phyloP scores from a whole-genome alignment of 1,284 basidiomycete genomes.

The Ganoderma leucocontextum region DNA sequence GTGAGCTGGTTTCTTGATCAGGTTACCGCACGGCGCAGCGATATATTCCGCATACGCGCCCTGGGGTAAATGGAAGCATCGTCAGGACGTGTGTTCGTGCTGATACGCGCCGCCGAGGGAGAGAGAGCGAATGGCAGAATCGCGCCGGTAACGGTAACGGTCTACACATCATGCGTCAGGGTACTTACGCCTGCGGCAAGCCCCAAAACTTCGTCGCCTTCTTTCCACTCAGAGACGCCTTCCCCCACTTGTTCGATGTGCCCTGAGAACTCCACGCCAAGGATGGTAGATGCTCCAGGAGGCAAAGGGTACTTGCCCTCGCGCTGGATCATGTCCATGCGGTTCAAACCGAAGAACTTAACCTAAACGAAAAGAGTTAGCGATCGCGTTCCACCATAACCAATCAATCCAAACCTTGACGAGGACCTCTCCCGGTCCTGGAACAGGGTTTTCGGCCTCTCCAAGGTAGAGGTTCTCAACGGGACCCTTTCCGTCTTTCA shows the following conservation, averaged over 20 bases:
- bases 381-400: too few relatives aligned
- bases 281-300: constrained; percentile 76
- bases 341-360: constrained; percentile 86
- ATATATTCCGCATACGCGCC: constrained; percentile 96
- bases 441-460: constrained; percentile 68
- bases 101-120: background rate
- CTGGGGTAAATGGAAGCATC: constrained; percentile 50
- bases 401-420: constrained; percentile 65
- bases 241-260: constrained; percentile 67
- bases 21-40: constrained; percentile 68
- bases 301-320: constrained; percentile 85
- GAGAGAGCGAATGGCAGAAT: background rate
- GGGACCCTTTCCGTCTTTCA: constrained; percentile 84
- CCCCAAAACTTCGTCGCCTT: constrained; percentile 89
- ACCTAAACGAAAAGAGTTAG: constrained; percentile 51
- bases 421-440: constrained; percentile 69
- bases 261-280: constrained; percentile 95
- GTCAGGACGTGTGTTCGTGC: background rate
- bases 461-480: constrained; percentile 85
- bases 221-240: constrained; percentile 64
- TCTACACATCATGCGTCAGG: background rate
- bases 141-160: background rate
- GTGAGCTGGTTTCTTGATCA: constrained; percentile 79
- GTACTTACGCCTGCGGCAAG: constrained; percentile 70
- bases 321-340: constrained; percentile 87